These are phyloP conservation scores for Phlebiopsis gigantea DNA, from an alignment of 768 basidiomycete species.

Conservation along the genomic window DNA sequence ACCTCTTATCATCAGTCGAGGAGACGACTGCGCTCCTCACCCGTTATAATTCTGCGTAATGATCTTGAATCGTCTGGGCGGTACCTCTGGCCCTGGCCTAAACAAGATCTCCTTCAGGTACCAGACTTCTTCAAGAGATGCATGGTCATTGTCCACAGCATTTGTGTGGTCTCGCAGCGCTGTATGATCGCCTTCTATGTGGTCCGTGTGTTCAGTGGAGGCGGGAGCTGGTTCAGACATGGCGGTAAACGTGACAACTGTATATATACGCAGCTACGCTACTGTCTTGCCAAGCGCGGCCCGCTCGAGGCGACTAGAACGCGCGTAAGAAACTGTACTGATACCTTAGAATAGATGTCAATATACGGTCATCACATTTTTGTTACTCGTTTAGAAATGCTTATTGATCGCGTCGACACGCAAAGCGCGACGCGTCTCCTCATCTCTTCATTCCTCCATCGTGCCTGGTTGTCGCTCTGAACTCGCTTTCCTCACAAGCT, in stretches of 20 bases:
- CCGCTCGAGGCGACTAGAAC: background rate
- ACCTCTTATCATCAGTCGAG: background rate
- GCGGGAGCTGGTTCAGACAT: background rate
- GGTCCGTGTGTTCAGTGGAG: background rate
- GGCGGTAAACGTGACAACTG: slow-evolving; percentile 1
- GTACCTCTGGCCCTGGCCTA: slow-evolving; percentile 24
- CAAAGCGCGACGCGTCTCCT: background rate
- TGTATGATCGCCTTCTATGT: too few species aligned
- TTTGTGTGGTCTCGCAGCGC: too few species aligned
- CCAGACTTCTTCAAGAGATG: slow-evolving; percentile 54
- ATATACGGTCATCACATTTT: background rate
- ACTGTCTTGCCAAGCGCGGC: background rate
- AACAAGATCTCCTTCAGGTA: slow-evolving; percentile 67
- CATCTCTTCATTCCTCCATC: background rate
- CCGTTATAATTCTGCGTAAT: slow-evolving; percentile 85
- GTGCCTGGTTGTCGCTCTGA: background rate
- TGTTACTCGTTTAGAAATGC: background rate
- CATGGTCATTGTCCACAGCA: background rate
- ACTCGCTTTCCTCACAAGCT: background rate
- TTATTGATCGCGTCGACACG: background rate
- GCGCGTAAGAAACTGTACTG: background rate
- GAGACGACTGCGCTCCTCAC: slow-evolving; percentile 34
- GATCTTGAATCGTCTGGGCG: slow-evolving; percentile 42
- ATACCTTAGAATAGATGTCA: background rate
- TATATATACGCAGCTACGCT: background rate